Conservation (phyloP, 345 rosid species). For the Pistacia atlantica region DNA sequence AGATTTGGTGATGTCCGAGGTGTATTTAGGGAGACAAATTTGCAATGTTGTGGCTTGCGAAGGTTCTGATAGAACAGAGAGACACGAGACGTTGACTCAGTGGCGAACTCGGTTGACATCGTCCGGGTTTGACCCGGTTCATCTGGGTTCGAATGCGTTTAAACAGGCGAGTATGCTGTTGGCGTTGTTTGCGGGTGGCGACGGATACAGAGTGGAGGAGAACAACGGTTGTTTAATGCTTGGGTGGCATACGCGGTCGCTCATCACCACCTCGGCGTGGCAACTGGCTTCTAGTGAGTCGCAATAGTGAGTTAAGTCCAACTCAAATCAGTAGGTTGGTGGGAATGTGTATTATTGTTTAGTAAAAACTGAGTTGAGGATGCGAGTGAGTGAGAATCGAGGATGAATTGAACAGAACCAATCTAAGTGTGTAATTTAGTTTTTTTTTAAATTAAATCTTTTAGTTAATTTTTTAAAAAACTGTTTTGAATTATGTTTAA, state of each 20-base stretch:
- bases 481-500: not conserved
- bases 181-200: conserved; percentile 76
- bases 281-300: conserved; percentile 32
- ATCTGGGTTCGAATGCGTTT: conserved; percentile 84
- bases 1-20: conserved; percentile 80
- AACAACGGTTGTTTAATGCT: conserved; percentile 79
- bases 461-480: not conserved
- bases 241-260: conserved; percentile 93
- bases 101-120: conserved; percentile 69
- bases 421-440: conserved; percentile 25
- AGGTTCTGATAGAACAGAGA: conserved; percentile 73
- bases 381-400: not conserved
- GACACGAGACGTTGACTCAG: conserved; percentile 69
- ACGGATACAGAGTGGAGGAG: conserved; percentile 91
- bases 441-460: not conserved
- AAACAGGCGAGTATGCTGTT: conserved; percentile 88
- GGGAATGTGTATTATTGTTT: not conserved
- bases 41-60: conserved; percentile 88
- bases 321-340: not conserved
- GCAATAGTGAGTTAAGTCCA: not conserved
- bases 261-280: conserved; percentile 95
- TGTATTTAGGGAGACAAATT: conserved; percentile 76
- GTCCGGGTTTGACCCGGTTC: conserved; percentile 69
- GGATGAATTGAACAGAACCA: not conserved
- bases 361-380: not conserved